Evolutionary conservation across 2,329 filamentous ascomycete species (phyloP).

Genomic region (Bipolaris oryzae): DNA sequence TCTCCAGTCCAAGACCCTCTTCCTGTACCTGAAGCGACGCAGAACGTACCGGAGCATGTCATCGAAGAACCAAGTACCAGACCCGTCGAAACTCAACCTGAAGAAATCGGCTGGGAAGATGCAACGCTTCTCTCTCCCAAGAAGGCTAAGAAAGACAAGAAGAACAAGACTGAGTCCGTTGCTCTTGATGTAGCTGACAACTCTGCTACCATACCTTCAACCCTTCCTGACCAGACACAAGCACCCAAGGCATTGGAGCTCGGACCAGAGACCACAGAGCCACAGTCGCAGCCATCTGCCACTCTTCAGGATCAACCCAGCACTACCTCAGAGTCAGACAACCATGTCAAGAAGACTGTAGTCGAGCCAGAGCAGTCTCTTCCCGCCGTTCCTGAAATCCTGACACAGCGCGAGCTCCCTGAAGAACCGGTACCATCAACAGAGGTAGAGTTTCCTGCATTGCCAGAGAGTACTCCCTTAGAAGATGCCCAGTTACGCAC

Average conservation of each 20-base stretch:
- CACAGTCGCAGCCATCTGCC: neutral
- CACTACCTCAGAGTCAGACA: neutral
- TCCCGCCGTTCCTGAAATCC: neutral
- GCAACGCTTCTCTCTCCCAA: conserved; percentile 23
- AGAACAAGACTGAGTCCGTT: conserved; percentile 27
- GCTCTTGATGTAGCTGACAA: conserved; percentile 14
- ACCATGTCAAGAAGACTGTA: neutral
- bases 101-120: conserved; percentile 21
- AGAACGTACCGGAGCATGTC: neutral
- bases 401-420: neutral
- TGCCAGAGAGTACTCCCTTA: neutral
- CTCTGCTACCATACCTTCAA: neutral
- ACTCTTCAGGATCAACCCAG: neutral
- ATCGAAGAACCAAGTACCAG: conserved; percentile 9
- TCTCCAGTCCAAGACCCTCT: neutral
- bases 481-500: neutral
- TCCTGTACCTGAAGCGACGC: neutral
- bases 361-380: neutral
- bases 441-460: neutral
- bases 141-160: conserved; percentile 42
- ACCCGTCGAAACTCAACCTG: conserved; percentile 9
- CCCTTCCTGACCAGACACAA: conserved; percentile 4
- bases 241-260: neutral
- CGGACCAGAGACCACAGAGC: neutral
- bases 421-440: neutral